Percentiles rank a stretch among this genome's conserved stretches.
Conservation (phyloP, 2,329 filamentous ascomycete species). For the Xylaria sp. region DNA sequence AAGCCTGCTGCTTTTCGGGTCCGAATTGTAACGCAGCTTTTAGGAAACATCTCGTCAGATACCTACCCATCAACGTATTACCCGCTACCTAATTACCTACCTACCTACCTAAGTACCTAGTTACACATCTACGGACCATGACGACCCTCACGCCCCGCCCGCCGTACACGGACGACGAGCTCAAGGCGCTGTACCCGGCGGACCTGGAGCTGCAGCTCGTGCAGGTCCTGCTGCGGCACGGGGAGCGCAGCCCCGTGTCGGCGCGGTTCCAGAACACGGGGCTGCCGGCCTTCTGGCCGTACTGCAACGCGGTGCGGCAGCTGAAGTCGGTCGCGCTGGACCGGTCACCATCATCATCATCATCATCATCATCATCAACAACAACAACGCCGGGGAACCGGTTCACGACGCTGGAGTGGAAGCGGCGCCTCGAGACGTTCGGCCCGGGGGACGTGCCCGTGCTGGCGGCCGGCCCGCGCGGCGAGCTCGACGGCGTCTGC, state of each 20-base stretch:
- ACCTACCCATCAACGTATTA: too few species aligned
- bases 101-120: neutral
- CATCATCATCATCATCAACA: too few species aligned
- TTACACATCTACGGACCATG: slow-evolving; percentile 56
- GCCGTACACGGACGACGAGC: slow-evolving; percentile 80
- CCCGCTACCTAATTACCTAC: neutral
- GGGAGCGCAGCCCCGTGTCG: slow-evolving; percentile 81
- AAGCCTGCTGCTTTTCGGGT: neutral
- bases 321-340: slow-evolving; percentile 60
- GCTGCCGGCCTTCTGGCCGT: slow-evolving; percentile 78
- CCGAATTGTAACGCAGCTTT: neutral
- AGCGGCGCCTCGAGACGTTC: slow-evolving; percentile 82
- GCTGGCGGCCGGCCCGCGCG: slow-evolving; percentile 67
- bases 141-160: slow-evolving; percentile 73
- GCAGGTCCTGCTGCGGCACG: slow-evolving; percentile 81
- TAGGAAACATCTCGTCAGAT: too few species aligned
- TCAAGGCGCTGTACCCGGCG: slow-evolving; percentile 78
- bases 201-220: slow-evolving; percentile 83
- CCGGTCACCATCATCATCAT: slow-evolving; percentile 21
- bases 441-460: slow-evolving; percentile 69
- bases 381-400: slow-evolving; percentile 32
- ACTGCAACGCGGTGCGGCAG: slow-evolving; percentile 77
- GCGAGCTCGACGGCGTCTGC: slow-evolving; percentile 80
- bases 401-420: slow-evolving; percentile 59
- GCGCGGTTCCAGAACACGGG: slow-evolving; percentile 83